phyloP scores from a whole-genome alignment of 2,329 filamentous ascomycete genomes.

The Aureobasidium sp. region DNA sequence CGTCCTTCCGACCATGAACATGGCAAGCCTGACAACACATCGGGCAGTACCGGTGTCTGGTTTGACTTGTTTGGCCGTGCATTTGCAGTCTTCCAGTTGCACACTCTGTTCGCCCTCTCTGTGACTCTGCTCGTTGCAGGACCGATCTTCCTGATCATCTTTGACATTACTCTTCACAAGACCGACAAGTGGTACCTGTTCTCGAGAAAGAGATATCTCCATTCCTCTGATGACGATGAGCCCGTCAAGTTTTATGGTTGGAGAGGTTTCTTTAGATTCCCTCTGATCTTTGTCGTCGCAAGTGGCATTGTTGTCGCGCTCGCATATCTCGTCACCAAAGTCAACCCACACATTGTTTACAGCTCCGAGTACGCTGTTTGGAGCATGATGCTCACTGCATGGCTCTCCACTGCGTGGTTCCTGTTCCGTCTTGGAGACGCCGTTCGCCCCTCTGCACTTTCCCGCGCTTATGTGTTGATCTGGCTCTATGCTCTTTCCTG shows the following conservation, averaged over 20 bases:
- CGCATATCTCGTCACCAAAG: slow-evolving; percentile 67
- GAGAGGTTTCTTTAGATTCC: slow-evolving; percentile 78
- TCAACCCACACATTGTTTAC: slow-evolving; percentile 88
- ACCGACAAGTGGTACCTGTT: slow-evolving; percentile 87
- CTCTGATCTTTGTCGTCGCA: slow-evolving; percentile 64
- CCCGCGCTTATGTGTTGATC: slow-evolving; percentile 70
- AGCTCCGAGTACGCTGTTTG: slow-evolving; percentile 82
- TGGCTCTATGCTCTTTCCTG: slow-evolving; percentile 80
- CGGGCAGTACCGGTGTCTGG: slow-evolving; percentile 64
- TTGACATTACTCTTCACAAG: slow-evolving; percentile 62
- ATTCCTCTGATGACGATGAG: slow-evolving; percentile 52
- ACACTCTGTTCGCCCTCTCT: slow-evolving; percentile 82
- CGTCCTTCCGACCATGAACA: slow-evolving; percentile 50
- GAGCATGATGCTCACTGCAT: slow-evolving; percentile 76
- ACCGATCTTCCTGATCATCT: slow-evolving; percentile 63
- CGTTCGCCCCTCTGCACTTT: slow-evolving; percentile 76
- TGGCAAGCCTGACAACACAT: slow-evolving; percentile 60
- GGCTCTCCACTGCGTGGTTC: slow-evolving; percentile 77
- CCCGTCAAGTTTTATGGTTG: slow-evolving; percentile 62
- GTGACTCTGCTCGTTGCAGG: slow-evolving; percentile 74
- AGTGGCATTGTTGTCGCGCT: slow-evolving; percentile 63
- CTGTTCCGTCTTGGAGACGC: slow-evolving; percentile 71
- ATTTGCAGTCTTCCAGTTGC: slow-evolving; percentile 72
- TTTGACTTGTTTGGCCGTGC: slow-evolving; percentile 81
- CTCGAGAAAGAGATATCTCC: slow-evolving; percentile 56